Conservation (phyloP, 768 basidiomycete genomes). For the Mycena haematopus region DNA sequence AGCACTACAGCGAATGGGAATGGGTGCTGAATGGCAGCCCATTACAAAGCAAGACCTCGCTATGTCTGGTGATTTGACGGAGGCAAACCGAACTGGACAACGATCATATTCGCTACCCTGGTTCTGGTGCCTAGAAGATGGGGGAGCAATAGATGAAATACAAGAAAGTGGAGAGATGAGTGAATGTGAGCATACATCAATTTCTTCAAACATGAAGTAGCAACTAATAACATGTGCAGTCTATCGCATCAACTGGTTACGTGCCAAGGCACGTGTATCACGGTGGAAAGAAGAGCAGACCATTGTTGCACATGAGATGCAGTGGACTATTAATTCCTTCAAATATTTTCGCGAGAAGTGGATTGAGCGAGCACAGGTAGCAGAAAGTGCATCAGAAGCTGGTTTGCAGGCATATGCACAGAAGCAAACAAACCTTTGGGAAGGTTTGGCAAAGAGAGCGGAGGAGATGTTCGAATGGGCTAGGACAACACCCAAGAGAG, state of each 20-base stretch:
- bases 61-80: slow-evolving; percentile 1
- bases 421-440: slow-evolving; percentile 3
- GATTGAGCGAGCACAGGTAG: background rate
- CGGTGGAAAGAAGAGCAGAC: slow-evolving; percentile 33
- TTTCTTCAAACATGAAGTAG: background rate
- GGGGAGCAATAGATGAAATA: background rate
- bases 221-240: slow-evolving; percentile 8
- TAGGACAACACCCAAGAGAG: background rate
- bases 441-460: background rate
- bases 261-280: slow-evolving; percentile 25
- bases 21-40: background rate
- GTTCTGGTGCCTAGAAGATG: slow-evolving; percentile 8
- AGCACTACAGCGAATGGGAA: background rate
- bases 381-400: background rate
- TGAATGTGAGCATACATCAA: slow-evolving; percentile 12
- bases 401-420: slow-evolving; percentile 1
- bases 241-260: slow-evolving; percentile 29
- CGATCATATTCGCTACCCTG: background rate
- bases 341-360: background rate
- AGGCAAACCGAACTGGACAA: slow-evolving; percentile 9
- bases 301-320: slow-evolving; percentile 32
- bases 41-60: slow-evolving; percentile 4
- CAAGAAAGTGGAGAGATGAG: slow-evolving; percentile 11
- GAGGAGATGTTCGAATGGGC: slow-evolving; percentile 11
- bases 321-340: slow-evolving; percentile 28